Base-by-base conservation (phyloP, 129 eudicot species). In the Dittrichia graveolens region DNA sequence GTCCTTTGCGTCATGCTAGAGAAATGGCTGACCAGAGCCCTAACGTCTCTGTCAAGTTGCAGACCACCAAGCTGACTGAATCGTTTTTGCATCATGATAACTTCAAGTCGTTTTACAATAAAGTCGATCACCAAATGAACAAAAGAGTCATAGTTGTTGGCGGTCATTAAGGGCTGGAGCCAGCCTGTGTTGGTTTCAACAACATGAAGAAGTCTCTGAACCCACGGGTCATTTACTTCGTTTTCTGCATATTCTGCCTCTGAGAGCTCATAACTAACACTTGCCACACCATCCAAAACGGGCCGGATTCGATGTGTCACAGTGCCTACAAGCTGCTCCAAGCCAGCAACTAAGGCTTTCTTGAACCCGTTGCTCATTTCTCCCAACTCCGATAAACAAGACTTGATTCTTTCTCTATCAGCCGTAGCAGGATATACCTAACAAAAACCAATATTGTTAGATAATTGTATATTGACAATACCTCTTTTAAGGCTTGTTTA, bases 181-280 rank as follows among this genome's bases (percentile, higher is more conserved):
- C 98, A 92, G 34, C 86, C 85, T 37, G 90, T 84, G 75, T 87
- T 89, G 61, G 85, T 85, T 79, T 89, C 98, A 5, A 92, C 95
- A 41, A 89, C 81, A 74, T 87, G 98, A 61, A 89, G 95, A 70
- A 92, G 98, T 61, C 91, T 79, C 75, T 92, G 98, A 34, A 92
- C 96, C 98, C 98, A 92, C 13, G 98, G 95, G 74, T 92, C 98
- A 14, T 92, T 92, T n/a, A 92, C 86, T 66, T 92, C 98, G 31
- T 92, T 92, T 56, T 92, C 98, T 31, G 96, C 96, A 61, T 92
- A 92, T 66, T 87, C 96, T 5, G 86, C 81, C 65, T 92, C 98
- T 3, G 98, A 92, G 1, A 92, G 87, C 83, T 92, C 98, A 6
- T 89, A 92, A 49, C 90, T 81, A 65, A 92, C 91, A 43, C 85